A percentile compares a stretch with the other conserved stretches of the same genome.
phyloP scores from a whole-genome alignment of 176 grass and related monocot genomes.

The Typha latifolia region DNA sequence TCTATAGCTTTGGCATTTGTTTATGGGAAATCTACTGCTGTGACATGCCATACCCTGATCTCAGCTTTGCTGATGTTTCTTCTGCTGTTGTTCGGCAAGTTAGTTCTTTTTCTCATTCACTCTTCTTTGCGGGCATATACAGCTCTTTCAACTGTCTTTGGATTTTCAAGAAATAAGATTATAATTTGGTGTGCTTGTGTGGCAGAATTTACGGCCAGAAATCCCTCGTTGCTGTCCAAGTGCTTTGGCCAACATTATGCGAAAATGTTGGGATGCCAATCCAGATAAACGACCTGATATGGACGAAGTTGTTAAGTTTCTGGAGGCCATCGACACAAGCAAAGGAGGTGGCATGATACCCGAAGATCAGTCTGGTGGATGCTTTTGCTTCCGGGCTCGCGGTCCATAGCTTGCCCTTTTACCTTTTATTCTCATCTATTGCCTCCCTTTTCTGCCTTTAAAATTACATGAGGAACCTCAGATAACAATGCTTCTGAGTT shows the following conservation, averaged over 20 bases:
- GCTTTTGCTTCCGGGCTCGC: slow-evolving; percentile 45
- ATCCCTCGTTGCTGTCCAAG: slow-evolving; percentile 63
- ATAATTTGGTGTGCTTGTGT: not conserved
- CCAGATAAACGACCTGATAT: slow-evolving; percentile 64
- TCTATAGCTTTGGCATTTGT: slow-evolving; percentile 68
- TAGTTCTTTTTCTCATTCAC: slow-evolving; percentile 13
- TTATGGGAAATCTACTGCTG: slow-evolving; percentile 86
- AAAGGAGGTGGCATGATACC: slow-evolving; percentile 78
- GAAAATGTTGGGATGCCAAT: slow-evolving; percentile 75
- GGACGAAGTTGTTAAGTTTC: slow-evolving; percentile 57
- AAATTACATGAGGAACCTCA: not conserved
- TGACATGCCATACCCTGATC: slow-evolving; percentile 70
- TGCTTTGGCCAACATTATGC: slow-evolving; percentile 56
- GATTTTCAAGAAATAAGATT: not conserved
- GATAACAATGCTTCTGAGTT: not conserved
- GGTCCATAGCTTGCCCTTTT: slow-evolving; percentile 27
- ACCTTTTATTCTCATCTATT: not conserved
- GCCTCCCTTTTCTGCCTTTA: not conserved
- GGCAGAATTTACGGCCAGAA: slow-evolving; percentile 46
- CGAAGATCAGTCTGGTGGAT: slow-evolving; percentile 36
- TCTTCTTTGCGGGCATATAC: not conserved
- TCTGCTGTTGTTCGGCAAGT: slow-evolving; percentile 67
- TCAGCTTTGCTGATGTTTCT: slow-evolving; percentile 65
- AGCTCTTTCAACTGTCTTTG: too few relatives aligned
- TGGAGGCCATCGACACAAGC: slow-evolving; percentile 56